Conservation (phyloP, 2,329 filamentous ascomycete genomes). For the Alternaria ethzedia region DNA sequence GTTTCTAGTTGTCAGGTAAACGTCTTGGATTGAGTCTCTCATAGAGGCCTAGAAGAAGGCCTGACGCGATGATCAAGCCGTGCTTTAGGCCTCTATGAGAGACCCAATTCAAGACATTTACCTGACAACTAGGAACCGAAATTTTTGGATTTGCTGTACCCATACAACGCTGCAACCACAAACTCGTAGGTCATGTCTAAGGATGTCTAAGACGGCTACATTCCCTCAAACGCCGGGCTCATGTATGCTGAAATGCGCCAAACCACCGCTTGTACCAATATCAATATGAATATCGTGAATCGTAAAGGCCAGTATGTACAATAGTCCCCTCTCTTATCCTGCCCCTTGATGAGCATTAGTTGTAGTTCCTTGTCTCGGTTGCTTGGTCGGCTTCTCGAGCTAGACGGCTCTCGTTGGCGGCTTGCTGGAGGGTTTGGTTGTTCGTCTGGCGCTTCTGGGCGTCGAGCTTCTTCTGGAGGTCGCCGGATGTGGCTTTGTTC, state of each 20-base stretch:
- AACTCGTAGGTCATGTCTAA: not conserved
- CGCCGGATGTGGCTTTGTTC: constrained; percentile 61
- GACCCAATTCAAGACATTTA: not conserved
- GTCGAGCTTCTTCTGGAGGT: constrained; percentile 67
- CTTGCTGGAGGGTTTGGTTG: constrained; percentile 69
- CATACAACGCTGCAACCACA: not conserved
- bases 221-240: not conserved
- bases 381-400: constrained; percentile 72
- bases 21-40: not conserved
- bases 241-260: not conserved
- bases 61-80: not conserved
- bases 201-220: not conserved
- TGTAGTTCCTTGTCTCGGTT: constrained; percentile 63
- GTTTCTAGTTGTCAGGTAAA: not conserved
- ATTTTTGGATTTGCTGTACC: not conserved
- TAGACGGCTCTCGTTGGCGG: constrained; percentile 69
- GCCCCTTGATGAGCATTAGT: constrained; percentile 45
- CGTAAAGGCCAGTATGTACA: constrained; percentile 5
- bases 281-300: not conserved
- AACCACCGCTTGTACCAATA: not conserved
- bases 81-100: not conserved
- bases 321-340: not conserved
- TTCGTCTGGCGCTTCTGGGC: constrained; percentile 78
- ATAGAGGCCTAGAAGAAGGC: not conserved
- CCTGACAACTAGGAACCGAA: not conserved